These are phyloP conservation scores for Dipodascus albidus DNA, from an alignment of 805 yeast genomes.

Conservation along the genomic window DNA sequence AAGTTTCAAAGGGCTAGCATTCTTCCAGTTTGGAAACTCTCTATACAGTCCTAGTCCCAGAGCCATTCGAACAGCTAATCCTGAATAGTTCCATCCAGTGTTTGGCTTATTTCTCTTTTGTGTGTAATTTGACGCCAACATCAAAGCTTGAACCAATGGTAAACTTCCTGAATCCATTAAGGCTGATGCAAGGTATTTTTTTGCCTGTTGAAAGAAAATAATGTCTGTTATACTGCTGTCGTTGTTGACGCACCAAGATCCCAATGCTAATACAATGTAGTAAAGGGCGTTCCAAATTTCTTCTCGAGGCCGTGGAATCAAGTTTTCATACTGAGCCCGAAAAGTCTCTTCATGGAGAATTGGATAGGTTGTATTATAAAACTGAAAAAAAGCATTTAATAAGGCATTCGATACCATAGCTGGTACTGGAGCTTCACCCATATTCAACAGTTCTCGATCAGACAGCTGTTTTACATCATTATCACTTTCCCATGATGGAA, in stretches of 20 bases:
- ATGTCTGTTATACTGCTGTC: conserved; percentile 42
- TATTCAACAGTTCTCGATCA: conserved; percentile 7
- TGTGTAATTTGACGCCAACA: conserved; percentile 46
- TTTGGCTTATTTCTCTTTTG: conserved; percentile 57
- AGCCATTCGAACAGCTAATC: conserved; percentile 57
- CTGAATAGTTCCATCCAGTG: conserved; percentile 58
- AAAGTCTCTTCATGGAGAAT: conserved; percentile 44
- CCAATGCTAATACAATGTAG: conserved; percentile 50
- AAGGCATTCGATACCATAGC: conserved; percentile 23
- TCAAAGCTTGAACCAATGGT: conserved; percentile 39
- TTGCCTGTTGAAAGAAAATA: conserved; percentile 44
- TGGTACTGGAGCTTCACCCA: conserved; percentile 11
- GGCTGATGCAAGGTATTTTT: conserved; percentile 31
- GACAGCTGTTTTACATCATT: background rate
- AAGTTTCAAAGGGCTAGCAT: conserved; percentile 30
- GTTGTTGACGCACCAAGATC: conserved; percentile 55
- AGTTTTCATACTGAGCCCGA: conserved; percentile 34
- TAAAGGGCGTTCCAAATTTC: conserved; percentile 42
- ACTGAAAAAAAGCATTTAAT: conserved; percentile 41
- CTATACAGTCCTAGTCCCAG: conserved; percentile 50
- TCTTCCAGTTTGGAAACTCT: conserved; percentile 35
- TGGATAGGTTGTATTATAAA: conserved; percentile 53
- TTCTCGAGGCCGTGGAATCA: conserved; percentile 31
- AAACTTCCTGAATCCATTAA: conserved; percentile 52
- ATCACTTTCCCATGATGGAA: conserved; percentile 16